Conservation (phyloP, 1,284 basidiomycete genomes). For the Volvariella volvacea region DNA sequence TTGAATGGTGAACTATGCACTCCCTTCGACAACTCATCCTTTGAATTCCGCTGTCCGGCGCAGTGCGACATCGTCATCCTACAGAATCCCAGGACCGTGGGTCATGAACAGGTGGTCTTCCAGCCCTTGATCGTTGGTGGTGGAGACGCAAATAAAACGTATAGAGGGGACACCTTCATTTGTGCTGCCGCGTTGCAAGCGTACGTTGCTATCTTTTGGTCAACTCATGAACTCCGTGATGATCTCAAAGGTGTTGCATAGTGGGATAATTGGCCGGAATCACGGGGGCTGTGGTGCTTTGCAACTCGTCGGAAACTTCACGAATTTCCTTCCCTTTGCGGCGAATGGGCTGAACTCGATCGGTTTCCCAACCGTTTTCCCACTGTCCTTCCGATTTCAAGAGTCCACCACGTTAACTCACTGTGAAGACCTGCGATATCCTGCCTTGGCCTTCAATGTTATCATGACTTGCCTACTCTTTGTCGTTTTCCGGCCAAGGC, state of each 20-base stretch:
- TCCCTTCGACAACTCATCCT: conserved; percentile 57
- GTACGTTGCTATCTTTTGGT: conserved; percentile 43
- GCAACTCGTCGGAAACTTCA: conserved; percentile 65
- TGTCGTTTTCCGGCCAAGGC: conserved; percentile 66
- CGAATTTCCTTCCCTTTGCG: conserved; percentile 54
- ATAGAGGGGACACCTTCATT: conserved; percentile 81
- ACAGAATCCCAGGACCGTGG: conserved; percentile 75
- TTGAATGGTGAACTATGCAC: conserved; percentile 62
- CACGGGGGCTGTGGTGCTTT: conserved; percentile 77
- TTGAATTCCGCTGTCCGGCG: conserved; percentile 80
- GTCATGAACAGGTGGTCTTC: conserved; percentile 57
- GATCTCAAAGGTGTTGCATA: conserved; percentile 18
- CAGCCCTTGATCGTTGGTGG: conserved; percentile 81
- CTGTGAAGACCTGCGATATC: conserved; percentile 67
- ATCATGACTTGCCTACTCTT: conserved; percentile 62
- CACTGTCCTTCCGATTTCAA: conserved; percentile 40
- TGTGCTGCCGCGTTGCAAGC: conserved; percentile 83
- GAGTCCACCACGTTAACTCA: conserved; percentile 38
- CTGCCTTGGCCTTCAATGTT: conserved; percentile 67
- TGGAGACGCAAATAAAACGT: conserved; percentile 62
- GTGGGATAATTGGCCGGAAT: conserved; percentile 59
- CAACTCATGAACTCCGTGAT: neutral
- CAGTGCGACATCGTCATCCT: conserved; percentile 63
- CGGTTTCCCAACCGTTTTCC: conserved; percentile 73
- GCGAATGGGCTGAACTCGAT: conserved; percentile 64